A percentile compares a stretch with the other conserved stretches of the same genome.
These are phyloP conservation scores for Lactarius evosmus DNA, from an alignment of 768 basidiomycete genomes.

Conservation along the genomic window DNA sequence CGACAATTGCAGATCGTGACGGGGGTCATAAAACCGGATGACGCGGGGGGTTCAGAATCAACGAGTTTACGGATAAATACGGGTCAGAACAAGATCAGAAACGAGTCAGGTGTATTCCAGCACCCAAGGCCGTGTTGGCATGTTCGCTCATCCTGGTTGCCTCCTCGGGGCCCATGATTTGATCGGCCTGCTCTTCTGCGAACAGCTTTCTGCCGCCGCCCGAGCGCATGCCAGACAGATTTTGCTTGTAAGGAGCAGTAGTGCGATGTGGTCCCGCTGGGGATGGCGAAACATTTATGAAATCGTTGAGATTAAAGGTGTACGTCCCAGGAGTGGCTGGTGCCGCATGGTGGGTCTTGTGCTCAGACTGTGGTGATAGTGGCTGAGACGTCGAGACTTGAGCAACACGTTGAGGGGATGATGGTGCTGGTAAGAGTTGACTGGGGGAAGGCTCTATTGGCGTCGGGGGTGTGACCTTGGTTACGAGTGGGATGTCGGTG, in stretches of 20 bases:
- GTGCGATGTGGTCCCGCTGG: slow-evolving; percentile 26
- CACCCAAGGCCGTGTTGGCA: slow-evolving; percentile 24
- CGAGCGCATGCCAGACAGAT: slow-evolving; percentile 25
- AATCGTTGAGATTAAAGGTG: slow-evolving; percentile 30
- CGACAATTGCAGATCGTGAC: slow-evolving; percentile 30
- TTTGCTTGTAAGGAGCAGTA: slow-evolving; percentile 22
- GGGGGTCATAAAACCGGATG: slow-evolving; percentile 24
- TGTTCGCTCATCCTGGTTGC: slow-evolving; percentile 19
- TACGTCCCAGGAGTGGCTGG: slow-evolving; percentile 29
- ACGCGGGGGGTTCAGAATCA: slow-evolving; percentile 19
- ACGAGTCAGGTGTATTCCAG: slow-evolving; percentile 27
- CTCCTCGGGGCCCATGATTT: slow-evolving; percentile 18
- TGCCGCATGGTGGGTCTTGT: slow-evolving; percentile 17
- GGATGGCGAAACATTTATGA: slow-evolving; percentile 30
- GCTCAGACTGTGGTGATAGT: slow-evolving; percentile 19
- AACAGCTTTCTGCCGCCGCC: slow-evolving; percentile 28
- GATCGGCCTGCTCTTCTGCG: slow-evolving; percentile 26
- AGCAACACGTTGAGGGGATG: slow-evolving; percentile 18
- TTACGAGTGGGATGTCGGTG: slow-evolving; percentile 11
- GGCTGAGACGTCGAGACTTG: slow-evolving; percentile 9
- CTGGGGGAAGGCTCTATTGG: slow-evolving; percentile 20
- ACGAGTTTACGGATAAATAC: slow-evolving; percentile 27
- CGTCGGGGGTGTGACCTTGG: slow-evolving; percentile 27
- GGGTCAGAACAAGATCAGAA: slow-evolving; percentile 18
- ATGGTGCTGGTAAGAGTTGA: slow-evolving; percentile 22